Evolutionary conservation across 768 basidiomycete genomes (phyloP).

Genomic region (Hortiboletus flavorubellus): DNA sequence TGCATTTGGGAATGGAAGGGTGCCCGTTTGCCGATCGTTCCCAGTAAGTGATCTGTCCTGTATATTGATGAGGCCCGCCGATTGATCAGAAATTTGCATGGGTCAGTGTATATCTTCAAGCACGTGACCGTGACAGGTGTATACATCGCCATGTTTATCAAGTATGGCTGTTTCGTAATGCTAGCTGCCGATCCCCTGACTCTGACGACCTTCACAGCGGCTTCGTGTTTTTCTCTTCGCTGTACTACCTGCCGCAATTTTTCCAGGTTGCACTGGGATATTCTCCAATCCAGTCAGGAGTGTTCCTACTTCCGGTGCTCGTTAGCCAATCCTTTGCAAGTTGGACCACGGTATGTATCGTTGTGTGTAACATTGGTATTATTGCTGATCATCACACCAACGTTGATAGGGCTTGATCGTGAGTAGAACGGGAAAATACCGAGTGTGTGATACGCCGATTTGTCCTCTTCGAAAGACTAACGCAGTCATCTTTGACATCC

Average conservation of each 20-base stretch:
- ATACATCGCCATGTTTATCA: conserved; percentile 67
- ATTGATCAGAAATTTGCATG: not conserved
- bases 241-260: conserved; percentile 73
- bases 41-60: conserved; percentile 42
- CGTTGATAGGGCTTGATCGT: conserved; percentile 52
- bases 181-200: not conserved
- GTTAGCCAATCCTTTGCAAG: conserved; percentile 60
- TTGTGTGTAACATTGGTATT: not conserved
- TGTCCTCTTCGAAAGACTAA: not conserved
- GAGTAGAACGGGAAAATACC: conserved; percentile 62
- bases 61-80: not conserved
- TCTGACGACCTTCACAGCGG: conserved; percentile 36
- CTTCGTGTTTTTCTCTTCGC: conserved; percentile 57
- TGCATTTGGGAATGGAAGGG: conserved; percentile 72
- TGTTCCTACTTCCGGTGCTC: conserved; percentile 69
- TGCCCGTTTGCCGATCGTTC: conserved; percentile 67
- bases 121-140: conserved; percentile 63
- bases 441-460: conserved; percentile 31
- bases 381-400: not conserved
- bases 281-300: conserved; percentile 58
- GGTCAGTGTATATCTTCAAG: conserved; percentile 69
- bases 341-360: conserved; percentile 45
- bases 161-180: conserved; percentile 34
- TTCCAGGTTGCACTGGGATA: conserved; percentile 72
- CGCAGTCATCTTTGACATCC: not conserved